Evolutionary conservation across 768 basidiomycete genomes (phyloP).

Genomic region (Terana coerulea): DNA sequence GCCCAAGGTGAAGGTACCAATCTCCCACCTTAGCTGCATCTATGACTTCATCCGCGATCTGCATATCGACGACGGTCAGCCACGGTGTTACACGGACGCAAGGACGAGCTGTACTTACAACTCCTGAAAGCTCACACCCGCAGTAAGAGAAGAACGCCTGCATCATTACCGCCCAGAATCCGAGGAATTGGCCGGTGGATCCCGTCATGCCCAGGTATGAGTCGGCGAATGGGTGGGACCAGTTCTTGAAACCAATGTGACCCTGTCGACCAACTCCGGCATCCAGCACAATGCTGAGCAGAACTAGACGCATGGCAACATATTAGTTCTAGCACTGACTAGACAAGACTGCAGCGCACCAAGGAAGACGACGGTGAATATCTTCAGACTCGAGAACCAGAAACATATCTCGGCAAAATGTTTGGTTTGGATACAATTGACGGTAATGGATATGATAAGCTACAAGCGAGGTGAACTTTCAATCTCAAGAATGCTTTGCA

Average conservation of each 20-base stretch:
- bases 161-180: slow-evolving; percentile 26
- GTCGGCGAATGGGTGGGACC: slow-evolving; percentile 16
- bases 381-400: slow-evolving; percentile 26
- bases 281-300: slow-evolving; percentile 17
- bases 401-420: slow-evolving; percentile 21
- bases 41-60: slow-evolving; percentile 25
- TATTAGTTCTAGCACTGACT: neutral
- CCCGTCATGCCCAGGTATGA: slow-evolving; percentile 28
- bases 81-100: too few relatives aligned
- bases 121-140: slow-evolving; percentile 27
- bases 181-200: slow-evolving; percentile 28
- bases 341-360: slow-evolving; percentile 22
- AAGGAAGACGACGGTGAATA: slow-evolving; percentile 26
- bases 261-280: slow-evolving; percentile 18
- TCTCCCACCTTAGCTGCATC: slow-evolving; percentile 17
- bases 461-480: too few relatives aligned
- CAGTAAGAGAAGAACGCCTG: slow-evolving; percentile 34
- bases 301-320: slow-evolving; percentile 3
- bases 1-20: neutral
- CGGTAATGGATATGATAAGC: slow-evolving; percentile 15
- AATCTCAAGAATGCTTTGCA: too few relatives aligned
- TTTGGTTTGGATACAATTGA: slow-evolving; percentile 19
- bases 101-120: slow-evolving; percentile 14
- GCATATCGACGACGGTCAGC: neutral
- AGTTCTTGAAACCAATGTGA: slow-evolving; percentile 17